Evolutionary conservation across 148 eudicot genomes (phyloP).

Genomic region (Rhododendron williamsianum): DNA sequence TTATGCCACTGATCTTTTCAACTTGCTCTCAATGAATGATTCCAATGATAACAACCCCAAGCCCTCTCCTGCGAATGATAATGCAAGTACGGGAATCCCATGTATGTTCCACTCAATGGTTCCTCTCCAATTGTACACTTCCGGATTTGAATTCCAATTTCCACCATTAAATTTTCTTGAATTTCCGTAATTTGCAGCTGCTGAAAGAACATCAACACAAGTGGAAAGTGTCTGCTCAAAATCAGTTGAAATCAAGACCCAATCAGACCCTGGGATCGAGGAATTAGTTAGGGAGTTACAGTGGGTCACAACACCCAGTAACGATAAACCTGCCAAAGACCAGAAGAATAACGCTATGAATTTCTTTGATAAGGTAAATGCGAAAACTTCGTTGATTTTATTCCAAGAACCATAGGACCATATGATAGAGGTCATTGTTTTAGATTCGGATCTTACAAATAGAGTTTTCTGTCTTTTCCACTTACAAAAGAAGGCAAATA

Average conservation of each 20-base stretch:
- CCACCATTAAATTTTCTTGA: not conserved
- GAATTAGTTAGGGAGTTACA: conserved; percentile 64
- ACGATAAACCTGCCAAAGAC: conserved; percentile 65
- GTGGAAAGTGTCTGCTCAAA: conserved; percentile 36
- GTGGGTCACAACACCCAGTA: conserved; percentile 24
- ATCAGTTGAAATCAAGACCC: conserved; percentile 37
- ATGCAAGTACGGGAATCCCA: conserved; percentile 84
- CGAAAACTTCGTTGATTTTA: not conserved
- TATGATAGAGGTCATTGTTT: not conserved
- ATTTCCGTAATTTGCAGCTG: conserved; percentile 44
- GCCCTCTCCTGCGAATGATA: conserved; percentile 58
- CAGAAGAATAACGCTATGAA: conserved; percentile 79
- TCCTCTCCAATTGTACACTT: not conserved
- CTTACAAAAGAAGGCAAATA: not conserved
- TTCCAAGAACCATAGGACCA: not conserved
- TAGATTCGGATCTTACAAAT: not conserved
- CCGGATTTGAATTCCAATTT: not conserved
- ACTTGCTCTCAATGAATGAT: conserved; percentile 85
- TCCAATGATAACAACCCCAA: conserved; percentile 55
- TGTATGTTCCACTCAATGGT: conserved; percentile 39
- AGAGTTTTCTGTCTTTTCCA: not conserved
- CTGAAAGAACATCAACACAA: conserved; percentile 41
- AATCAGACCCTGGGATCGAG: conserved; percentile 57
- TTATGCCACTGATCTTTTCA: conserved; percentile 82
- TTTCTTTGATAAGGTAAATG: conserved; percentile 78